Base-by-base conservation (phyloP, 208 protist species). In the Trypanosoma lewisi region DNA sequence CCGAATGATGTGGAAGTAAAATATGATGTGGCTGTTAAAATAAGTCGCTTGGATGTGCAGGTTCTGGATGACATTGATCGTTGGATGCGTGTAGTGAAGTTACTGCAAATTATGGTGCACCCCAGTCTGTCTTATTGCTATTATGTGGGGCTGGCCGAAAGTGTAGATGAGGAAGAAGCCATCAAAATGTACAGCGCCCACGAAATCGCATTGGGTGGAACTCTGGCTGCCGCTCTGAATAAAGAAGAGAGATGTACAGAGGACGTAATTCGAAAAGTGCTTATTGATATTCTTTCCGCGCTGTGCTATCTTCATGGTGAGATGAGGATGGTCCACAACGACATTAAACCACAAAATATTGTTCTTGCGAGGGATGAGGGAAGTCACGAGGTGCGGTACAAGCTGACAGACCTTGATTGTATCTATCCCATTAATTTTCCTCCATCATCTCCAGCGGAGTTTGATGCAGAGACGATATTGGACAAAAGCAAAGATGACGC, bases 331-430 rank as follows among this genome's bases (percentile, higher is more conserved):
- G 83, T 87, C 2, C 88, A 95, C 77, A 91, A 91, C 51, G 89
- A 95, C 52, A 39, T 95, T 16, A 95, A 95, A 60, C 83, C 89
- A 12, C 84, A 82, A 30, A 95, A 95, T 59, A 87, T 93, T 68
- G 61, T 95, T 2, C 37, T 91, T 34, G 83, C 82, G 19, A 68
- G 14, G 27, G 59, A 61, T 54, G 45, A 64, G n/a, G 48, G 21
- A 21, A 63, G 2, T 28, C n/a, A 39, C 1, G 3, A 16, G 7
- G 17, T 70, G 25, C 57, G 58, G 21, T 89, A 83, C 63, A 89
- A 91, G 47, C 63, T 94, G 9, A 58, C 73, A 16, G 87, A 94
- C 58, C 74, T 91, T 36, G 73, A 75, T 2, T 47, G 61, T 23
- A 12, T 78, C 17, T 59, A 19, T 51, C 48, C 57, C 45, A 28